Evolutionary conservation across 768 basidiomycete species (phyloP).

Genomic region (Lactarius sanguifluus): DNA sequence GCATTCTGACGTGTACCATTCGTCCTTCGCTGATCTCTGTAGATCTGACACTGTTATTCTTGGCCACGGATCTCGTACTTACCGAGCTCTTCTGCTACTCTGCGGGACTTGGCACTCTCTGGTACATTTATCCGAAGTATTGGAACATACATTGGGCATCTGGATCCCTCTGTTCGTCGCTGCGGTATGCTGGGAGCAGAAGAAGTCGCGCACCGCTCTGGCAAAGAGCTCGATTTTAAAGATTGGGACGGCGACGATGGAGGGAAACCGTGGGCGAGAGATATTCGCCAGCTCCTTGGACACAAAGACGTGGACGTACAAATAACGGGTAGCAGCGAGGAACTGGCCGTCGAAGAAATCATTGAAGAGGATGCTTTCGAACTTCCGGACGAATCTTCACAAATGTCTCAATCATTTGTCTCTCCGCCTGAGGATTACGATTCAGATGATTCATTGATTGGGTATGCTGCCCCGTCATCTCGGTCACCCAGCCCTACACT

Average conservation of each 20-base stretch:
- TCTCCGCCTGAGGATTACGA: conserved; percentile 47
- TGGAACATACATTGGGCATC: conserved; percentile 73
- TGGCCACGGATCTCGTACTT: conserved; percentile 64
- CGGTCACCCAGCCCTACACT: conserved; percentile 80
- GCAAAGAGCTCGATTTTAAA: conserved; percentile 73
- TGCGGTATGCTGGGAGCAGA: conserved; percentile 95
- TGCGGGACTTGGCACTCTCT: conserved; percentile 51
- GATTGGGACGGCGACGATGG: conserved; percentile 79
- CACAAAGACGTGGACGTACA: conserved; percentile 53
- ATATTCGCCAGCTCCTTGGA: conserved; percentile 53
- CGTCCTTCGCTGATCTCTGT: conserved; percentile 7
- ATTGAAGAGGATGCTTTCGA: conserved; percentile 6
- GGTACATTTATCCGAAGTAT: conserved; percentile 67
- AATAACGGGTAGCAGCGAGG: conserved; percentile 23
- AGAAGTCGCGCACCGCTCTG: conserved; percentile 58
- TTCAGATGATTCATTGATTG: conserved; percentile 79
- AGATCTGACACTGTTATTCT: conserved; percentile 76
- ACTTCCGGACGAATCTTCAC: background rate
- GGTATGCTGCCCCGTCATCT: conserved; percentile 66
- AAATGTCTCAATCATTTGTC: background rate
- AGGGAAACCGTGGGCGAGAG: conserved; percentile 63
- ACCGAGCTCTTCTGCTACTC: conserved; percentile 45
- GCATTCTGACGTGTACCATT: conserved; percentile 34
- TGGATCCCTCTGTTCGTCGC: conserved; percentile 71
- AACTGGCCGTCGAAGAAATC: conserved; percentile 1